Base-by-base conservation (phyloP, 2,329 filamentous ascomycete species). In the Pseudogymnoascus sp. region DNA sequence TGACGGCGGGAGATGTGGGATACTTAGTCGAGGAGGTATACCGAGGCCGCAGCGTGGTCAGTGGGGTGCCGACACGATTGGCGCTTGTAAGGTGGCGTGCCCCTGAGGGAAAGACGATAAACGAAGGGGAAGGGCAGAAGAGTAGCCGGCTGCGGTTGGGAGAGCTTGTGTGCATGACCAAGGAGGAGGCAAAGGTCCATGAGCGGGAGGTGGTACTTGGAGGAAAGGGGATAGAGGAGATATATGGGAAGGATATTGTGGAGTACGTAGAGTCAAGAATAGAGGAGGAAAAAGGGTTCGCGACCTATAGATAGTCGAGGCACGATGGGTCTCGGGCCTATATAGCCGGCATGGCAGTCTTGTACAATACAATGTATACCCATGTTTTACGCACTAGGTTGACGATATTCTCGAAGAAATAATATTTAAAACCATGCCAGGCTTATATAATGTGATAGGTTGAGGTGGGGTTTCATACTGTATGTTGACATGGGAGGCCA, bases 11-110 rank as follows among this genome's bases (percentile, higher is more conserved):
- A 33, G 94, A 99, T 72, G 84, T 96, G 12, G 89, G 90, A 1
- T 97, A 96, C 74, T 75, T 97, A 2, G 81, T 93, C 0, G 94
- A 99, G 70, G 94, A 99, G 70, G 84, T 97, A 2, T 99, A 87
- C 75, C 84, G 85, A 49, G 92, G 91, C 3, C 87, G 88, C 62
- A 97, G 93, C 71, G 87, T 84, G 12, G 79, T 99, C 59, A 96
- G 89, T 16, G 91, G 91, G 0, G 80, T 97, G 22, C 79, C 90
- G 0, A 96, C 90, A 0, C 82, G 92, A 62, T 78, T 97, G 3
- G 84, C 87, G 1, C 78, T 99, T n/a, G 82, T 89, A 14, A 81
- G 93, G 62, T 99, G 94, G 94, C 78, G 81, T 65, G 86, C 81
- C 67, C 91, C 90, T 0, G 76, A 6, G 74, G 78, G 83, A 62